Evolutionary conservation across 1,284 basidiomycete genomes (phyloP).

Genomic region (Ganoderma sp.): DNA sequence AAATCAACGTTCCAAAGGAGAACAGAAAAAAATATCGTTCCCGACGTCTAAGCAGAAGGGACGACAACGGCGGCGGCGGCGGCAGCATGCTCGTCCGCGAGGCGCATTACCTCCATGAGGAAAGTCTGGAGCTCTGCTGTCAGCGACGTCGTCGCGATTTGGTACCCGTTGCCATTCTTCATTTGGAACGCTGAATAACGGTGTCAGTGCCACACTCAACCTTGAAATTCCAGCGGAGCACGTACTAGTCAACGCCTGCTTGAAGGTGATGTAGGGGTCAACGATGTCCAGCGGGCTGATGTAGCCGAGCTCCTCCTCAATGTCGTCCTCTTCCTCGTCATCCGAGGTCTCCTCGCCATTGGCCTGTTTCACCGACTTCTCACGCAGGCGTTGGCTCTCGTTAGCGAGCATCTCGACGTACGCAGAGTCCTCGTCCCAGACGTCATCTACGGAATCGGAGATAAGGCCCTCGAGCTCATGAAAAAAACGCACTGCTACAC

Average conservation of each 20-base stretch:
- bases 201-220: slow-evolving; percentile 6
- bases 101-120: slow-evolving; percentile 82
- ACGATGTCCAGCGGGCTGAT: slow-evolving; percentile 78
- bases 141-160: slow-evolving; percentile 72
- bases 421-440: slow-evolving; percentile 85
- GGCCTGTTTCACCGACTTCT: slow-evolving; percentile 56
- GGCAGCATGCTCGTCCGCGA: slow-evolving; percentile 47
- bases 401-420: slow-evolving; percentile 82
- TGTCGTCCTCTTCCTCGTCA: slow-evolving; percentile 56
- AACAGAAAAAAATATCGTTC: neutral
- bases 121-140: slow-evolving; percentile 75
- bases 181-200: slow-evolving; percentile 66
- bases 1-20: neutral
- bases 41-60: slow-evolving; percentile 14
- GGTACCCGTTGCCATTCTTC: slow-evolving; percentile 69
- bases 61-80: slow-evolving; percentile 15
- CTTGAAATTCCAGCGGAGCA: slow-evolving; percentile 7
- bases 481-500: slow-evolving; percentile 26
- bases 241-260: slow-evolving; percentile 73
- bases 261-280: slow-evolving; percentile 75
- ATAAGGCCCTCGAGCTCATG: slow-evolving; percentile 1
- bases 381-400: slow-evolving; percentile 77
- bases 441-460: slow-evolving; percentile 58
- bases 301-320: slow-evolving; percentile 81
- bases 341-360: slow-evolving; percentile 52